Base-by-base conservation (phyloP, 306 rosid genomes). In the Citrullus mucosospermus region DNA sequence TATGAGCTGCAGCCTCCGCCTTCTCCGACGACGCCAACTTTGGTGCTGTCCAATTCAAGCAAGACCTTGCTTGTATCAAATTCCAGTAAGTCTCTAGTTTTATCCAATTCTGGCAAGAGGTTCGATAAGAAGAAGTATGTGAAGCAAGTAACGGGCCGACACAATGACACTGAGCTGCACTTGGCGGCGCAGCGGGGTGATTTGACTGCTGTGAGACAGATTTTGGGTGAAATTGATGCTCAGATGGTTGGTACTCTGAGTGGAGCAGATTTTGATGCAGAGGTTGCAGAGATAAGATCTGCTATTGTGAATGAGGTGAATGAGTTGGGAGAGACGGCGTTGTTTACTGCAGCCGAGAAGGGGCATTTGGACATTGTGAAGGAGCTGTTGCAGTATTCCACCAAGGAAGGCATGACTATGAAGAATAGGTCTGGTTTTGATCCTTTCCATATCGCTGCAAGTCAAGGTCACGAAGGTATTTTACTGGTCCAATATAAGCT, bases 111-210 rank as follows among this genome's bases (percentile, higher is more conserved):
- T 38, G 86, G 87, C 51, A 88, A 90, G 85, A 83, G 90, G 51
- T 69, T 86, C 48, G 98, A 90, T 14, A 85, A 41, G 87, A 90
- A 92, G 80, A 94, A 92, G 75, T 92, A 89, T 41, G 95, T 94
- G 80, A 89, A 83, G 82, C 96, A 94, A 80, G 97, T 92, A 79
- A 94, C 93, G 8, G 97, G 98, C 3, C 88, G 92, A 58, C 91
- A 89, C 80, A 88, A 92, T 9, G 96, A 94, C 80, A 92, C 96
- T 41, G 93, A 90, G 78, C 90, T 94, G 77, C 97, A 94, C 83
- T 87, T 94, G 80, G 98, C 92, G 16, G 95, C 89, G 0, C 88
- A 83, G 58, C 87, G 90, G 0, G 98, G 96, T 0, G 93, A 94
- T 53, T 78, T 68, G 41, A 71, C 80, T 0, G 82, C 86, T 17